Evolutionary conservation across 225 moss, liverwort and hornwort genomes (phyloP), one percentile per base, ranked within the genome.

Genomic region (Ulota crispa): DNA sequence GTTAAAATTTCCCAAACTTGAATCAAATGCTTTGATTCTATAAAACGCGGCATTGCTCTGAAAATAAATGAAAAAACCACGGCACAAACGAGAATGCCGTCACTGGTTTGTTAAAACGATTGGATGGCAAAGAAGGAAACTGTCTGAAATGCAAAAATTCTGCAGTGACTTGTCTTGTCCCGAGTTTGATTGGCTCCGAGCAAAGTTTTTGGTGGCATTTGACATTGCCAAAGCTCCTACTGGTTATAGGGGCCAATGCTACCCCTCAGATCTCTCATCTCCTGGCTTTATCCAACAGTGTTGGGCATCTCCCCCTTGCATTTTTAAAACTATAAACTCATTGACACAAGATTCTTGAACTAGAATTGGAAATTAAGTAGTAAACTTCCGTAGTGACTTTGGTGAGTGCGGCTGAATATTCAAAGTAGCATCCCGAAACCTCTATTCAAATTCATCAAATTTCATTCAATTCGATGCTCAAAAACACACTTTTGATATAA

Each of bases 341-440:
- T 27, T 45, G 16, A 39, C 3, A 15, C 2, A 69, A 13, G 68
- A 68, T 78, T 78, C 78, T 78, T 68, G 78, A 39, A 78, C 41
- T 70, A 21, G 78, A 27, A 41, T 54, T 70, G 41, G 68, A 31
- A 39, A 8, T 78, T 4, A 1, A 14, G 10, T 15, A 4, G 24
- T 21, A 11, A 41, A 41, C 47, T 16, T 0, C 2, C 12, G 13
- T 11, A 16, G 15, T 47, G 16, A 47, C 16, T 47, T 27, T 74
- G 16, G 18, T 39, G 6, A 56, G 9, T 57, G 26, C 1, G 16
- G 1, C 3, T 9, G 1, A 6, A 6, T 39, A 47, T 47, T 4
- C 5, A 16, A 4, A 56, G 1, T 8, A 37, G 36, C 56, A 9
- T 0, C 15, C 1, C 2, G 1, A 73, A 34, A 3, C 36, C 18